These are phyloP conservation scores for Blastobotrys buckinghamii DNA, from an alignment of 1,139 yeast species.

Conservation along the genomic window DNA sequence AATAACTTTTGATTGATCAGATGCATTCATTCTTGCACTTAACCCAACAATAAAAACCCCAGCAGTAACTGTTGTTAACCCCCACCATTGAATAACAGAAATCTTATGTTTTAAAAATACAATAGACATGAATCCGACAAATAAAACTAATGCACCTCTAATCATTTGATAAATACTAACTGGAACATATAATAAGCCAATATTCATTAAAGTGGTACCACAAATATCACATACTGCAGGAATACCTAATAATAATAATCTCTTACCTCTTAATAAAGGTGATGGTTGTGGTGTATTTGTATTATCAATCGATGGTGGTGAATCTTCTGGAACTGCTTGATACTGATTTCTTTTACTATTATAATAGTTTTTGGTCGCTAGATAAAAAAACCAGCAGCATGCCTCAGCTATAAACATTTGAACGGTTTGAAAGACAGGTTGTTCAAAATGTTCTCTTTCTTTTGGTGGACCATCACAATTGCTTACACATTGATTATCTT, in stretches of 20 bases:
- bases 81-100: conserved; percentile 61
- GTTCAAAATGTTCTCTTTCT: conserved; percentile 51
- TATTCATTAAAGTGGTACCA: conserved; percentile 69
- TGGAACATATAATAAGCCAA: conserved; percentile 71
- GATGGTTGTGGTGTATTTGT: conserved; percentile 5
- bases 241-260: conserved; percentile 40
- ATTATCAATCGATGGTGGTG: background rate
- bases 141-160: conserved; percentile 69
- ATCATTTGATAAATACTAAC: conserved; percentile 87
- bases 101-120: conserved; percentile 53
- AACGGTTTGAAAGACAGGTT: conserved; percentile 72
- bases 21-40: conserved; percentile 43
- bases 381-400: conserved; percentile 42
- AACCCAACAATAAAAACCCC: conserved; percentile 73
- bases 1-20: conserved; percentile 10
- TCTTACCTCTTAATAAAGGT: conserved; percentile 25
- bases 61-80: conserved; percentile 52
- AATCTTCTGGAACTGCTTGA: background rate
- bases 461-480: conserved; percentile 45
- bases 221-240: conserved; percentile 69
- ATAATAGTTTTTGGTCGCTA: conserved; percentile 1
- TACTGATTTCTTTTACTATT: background rate
- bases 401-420: conserved; percentile 81
- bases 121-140: conserved; percentile 70
- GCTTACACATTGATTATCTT: conserved; percentile 68